phyloP scores from a whole-genome alignment of 495 filamentous ascomycete species.

The Trichocladium antarcticum region DNA sequence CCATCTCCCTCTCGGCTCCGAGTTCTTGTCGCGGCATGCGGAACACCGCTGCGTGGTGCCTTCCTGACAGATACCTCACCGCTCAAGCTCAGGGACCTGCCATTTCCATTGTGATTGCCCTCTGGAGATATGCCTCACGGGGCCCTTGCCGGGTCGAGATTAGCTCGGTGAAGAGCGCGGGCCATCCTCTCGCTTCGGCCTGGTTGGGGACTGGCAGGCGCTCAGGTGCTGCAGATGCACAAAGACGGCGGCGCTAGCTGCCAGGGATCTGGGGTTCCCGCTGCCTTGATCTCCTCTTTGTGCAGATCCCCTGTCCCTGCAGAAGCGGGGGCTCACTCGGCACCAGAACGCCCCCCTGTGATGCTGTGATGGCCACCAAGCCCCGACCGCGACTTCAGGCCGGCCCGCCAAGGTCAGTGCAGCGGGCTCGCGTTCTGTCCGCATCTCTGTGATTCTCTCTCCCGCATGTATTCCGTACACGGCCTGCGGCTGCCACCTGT shows the following conservation, averaged over 20 bases:
- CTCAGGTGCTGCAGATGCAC: slow-evolving; percentile 13
- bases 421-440: background rate
- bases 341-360: slow-evolving; percentile 4
- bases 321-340: slow-evolving; percentile 8
- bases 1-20: too few species aligned
- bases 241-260: slow-evolving; percentile 7
- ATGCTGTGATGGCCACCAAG: background rate
- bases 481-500: background rate
- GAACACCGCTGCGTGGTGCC: too few species aligned
- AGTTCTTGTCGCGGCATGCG: too few species aligned
- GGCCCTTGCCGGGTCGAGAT: slow-evolving; percentile 8
- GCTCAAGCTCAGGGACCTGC: background rate
- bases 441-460: background rate
- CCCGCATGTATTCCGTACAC: too few species aligned
- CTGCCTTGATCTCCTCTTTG: slow-evolving; percentile 18
- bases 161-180: slow-evolving; percentile 11
- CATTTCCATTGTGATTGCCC: slow-evolving; percentile 12
- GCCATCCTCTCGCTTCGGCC: slow-evolving; percentile 8
- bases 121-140: slow-evolving; percentile 13
- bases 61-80: background rate
- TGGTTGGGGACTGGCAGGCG: slow-evolving; percentile 8
- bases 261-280: slow-evolving; percentile 9
- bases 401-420: slow-evolving; percentile 4
- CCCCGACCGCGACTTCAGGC: background rate
- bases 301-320: slow-evolving; percentile 14